Evolutionary conservation across 495 filamentous ascomycete genomes (phyloP).

Genomic region (Penicillium cataractarum): DNA sequence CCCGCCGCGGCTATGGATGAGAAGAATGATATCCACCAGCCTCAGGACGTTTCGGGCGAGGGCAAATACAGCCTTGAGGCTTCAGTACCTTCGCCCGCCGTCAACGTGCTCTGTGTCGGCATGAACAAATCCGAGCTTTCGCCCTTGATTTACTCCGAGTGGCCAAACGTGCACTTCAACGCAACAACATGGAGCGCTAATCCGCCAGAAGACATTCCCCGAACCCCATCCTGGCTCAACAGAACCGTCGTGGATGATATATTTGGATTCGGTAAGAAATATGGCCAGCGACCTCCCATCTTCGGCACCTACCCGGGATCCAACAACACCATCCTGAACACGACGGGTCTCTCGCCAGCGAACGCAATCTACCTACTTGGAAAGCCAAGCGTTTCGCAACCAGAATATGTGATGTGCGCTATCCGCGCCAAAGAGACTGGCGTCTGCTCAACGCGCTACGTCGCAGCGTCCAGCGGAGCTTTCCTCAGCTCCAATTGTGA

Average conservation of each 20-base stretch:
- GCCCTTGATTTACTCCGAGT: slow-evolving; percentile 63
- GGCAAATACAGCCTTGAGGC: slow-evolving; percentile 68
- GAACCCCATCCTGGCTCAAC: slow-evolving; percentile 48
- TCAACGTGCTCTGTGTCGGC: slow-evolving; percentile 72
- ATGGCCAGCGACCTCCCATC: slow-evolving; percentile 57
- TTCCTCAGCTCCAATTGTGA: slow-evolving; percentile 61
- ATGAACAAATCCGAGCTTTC: slow-evolving; percentile 58
- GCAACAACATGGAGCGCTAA: slow-evolving; percentile 30
- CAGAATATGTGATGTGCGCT: slow-evolving; percentile 63
- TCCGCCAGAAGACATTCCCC: slow-evolving; percentile 27
- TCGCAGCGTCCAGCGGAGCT: slow-evolving; percentile 58
- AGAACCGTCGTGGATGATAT: slow-evolving; percentile 67
- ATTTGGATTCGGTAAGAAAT: slow-evolving; percentile 62
- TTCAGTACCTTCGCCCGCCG: slow-evolving; percentile 63
- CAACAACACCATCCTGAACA: slow-evolving; percentile 69
- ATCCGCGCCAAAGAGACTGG: slow-evolving; percentile 60
- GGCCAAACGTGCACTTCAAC: slow-evolving; percentile 53
- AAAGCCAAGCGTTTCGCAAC: slow-evolving; percentile 36
- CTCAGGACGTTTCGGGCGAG: slow-evolving; percentile 62
- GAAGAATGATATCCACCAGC: slow-evolving; percentile 67
- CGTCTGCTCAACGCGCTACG: slow-evolving; percentile 65
- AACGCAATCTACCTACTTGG: slow-evolving; percentile 67
- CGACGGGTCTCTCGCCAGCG: slow-evolving; percentile 38
- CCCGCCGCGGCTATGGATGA: slow-evolving; percentile 60
- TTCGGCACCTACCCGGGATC: slow-evolving; percentile 64